Evolutionary conservation across 257 asterid species (phyloP).

Genomic region (Gentiana dahurica): DNA sequence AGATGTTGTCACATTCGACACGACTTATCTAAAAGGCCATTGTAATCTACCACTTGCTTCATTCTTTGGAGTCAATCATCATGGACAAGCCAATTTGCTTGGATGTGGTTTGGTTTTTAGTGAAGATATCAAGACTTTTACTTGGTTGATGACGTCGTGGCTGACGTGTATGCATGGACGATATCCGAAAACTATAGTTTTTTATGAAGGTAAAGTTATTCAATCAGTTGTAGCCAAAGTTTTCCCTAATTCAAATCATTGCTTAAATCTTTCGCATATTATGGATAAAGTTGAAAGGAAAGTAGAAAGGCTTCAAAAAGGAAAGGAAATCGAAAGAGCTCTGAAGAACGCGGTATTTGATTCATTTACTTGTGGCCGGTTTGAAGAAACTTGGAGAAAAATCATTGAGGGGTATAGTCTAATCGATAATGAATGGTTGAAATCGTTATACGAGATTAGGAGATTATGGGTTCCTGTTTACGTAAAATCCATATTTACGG

Average conservation of each 20-base stretch:
- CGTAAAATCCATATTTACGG: conserved; percentile 26
- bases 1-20: conserved; percentile 42
- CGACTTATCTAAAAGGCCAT: conserved; percentile 24
- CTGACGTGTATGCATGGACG: conserved; percentile 32
- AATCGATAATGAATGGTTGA: conserved; percentile 19
- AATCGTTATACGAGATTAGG: conserved; percentile 22
- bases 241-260: conserved; percentile 35
- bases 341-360: conserved; percentile 20
- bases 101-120: conserved; percentile 43
- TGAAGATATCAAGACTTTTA: conserved; percentile 20
- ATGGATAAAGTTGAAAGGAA: conserved; percentile 14
- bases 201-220: conserved; percentile 18
- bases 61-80: conserved; percentile 40
- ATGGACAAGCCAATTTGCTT: conserved; percentile 36
- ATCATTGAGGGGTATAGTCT: conserved; percentile 24
- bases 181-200: conserved; percentile 30
- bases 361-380: conserved; percentile 20
- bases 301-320: conserved; percentile 12
- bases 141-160: conserved; percentile 46
- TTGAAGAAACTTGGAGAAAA: conserved; percentile 30
- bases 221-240: conserved; percentile 25
- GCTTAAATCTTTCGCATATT: conserved; percentile 33
- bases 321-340: conserved; percentile 15
- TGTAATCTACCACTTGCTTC: conserved; percentile 34
- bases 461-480: conserved; percentile 28